Conservation (phyloP, 768 basidiomycete genomes). For the Boletus pseudo-olivaceus region DNA sequence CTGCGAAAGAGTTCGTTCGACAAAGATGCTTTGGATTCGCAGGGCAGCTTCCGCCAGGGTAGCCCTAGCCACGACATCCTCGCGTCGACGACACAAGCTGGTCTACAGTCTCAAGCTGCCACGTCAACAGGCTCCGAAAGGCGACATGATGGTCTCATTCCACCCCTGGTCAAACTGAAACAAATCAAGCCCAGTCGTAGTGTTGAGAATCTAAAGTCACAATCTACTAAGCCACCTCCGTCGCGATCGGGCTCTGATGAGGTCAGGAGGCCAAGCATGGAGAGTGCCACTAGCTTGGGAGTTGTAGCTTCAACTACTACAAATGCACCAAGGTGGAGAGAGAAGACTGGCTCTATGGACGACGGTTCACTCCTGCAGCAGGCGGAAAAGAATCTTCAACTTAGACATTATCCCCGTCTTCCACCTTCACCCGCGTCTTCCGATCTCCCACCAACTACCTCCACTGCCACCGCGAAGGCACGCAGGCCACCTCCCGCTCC, state of each 20-base stretch:
- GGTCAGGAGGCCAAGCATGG: conserved; percentile 39
- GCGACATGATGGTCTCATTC: conserved; percentile 18
- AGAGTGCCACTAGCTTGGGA: conserved; percentile 33
- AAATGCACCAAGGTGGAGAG: conserved; percentile 19
- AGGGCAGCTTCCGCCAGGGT: conserved; percentile 30
- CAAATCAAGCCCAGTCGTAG: conserved; percentile 63
- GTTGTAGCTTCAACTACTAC: conserved; percentile 27
- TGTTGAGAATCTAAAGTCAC: conserved; percentile 51
- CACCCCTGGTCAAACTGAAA: conserved; percentile 33
- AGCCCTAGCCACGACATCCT: conserved; percentile 45
- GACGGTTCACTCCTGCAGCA: conserved; percentile 21
- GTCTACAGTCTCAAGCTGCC: conserved; percentile 2
- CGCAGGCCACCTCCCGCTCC: conserved; percentile 66
- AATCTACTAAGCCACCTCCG: conserved; percentile 23
- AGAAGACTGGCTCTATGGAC: conserved; percentile 27
- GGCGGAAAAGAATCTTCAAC: conserved; percentile 15
- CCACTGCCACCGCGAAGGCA: conserved; percentile 22
- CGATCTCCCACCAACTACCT: conserved; percentile 12
- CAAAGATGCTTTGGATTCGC: conserved; percentile 27
- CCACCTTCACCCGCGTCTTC: conserved; percentile 19
- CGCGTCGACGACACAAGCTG: conserved; percentile 35
- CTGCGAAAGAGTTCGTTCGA: conserved; percentile 42
- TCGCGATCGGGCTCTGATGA: conserved; percentile 35
- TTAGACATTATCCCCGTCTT: conserved; percentile 14
- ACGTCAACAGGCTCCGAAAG: conserved; percentile 11